Conservation (phyloP, 345 rosid genomes). For the Eutrema yunnanense region DNA sequence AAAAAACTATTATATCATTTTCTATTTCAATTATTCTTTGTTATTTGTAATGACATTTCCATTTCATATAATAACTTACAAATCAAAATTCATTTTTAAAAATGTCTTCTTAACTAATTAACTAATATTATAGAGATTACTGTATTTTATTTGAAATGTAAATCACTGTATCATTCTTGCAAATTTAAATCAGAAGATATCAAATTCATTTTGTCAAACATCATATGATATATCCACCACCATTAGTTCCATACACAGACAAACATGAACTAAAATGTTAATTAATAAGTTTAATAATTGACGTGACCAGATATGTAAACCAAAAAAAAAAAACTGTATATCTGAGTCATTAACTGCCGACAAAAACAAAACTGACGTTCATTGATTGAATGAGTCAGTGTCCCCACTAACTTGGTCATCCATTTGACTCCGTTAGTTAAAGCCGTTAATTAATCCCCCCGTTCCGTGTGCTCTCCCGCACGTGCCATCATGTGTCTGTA, state of each 20-base stretch:
- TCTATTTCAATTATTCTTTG: too few species aligned
- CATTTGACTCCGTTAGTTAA: not conserved
- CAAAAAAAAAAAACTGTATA: not conserved
- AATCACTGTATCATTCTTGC: not conserved
- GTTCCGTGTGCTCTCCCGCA: slow-evolving; percentile 6
- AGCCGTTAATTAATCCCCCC: not conserved
- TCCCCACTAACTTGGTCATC: not conserved
- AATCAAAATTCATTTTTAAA: too few species aligned
- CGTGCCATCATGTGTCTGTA: slow-evolving; percentile 8
- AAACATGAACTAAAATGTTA: not conserved
- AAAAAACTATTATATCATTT: too few species aligned
- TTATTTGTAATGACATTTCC: too few species aligned
- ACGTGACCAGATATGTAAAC: not conserved
- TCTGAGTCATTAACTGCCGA: not conserved
- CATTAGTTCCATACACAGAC: not conserved
- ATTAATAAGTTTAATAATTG: not conserved
- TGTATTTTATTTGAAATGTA: not conserved
- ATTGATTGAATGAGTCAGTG: not conserved
- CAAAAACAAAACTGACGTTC: not conserved
- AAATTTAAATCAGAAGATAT: not conserved
- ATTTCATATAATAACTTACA: too few species aligned
- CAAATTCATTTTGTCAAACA: not conserved
- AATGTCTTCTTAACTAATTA: too few species aligned
- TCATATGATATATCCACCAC: not conserved
- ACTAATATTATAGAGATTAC: too few species aligned